Evolutionary conservation across 352 stramenopile species (phyloP).

Genomic region (Globisporangium radiosum): DNA sequence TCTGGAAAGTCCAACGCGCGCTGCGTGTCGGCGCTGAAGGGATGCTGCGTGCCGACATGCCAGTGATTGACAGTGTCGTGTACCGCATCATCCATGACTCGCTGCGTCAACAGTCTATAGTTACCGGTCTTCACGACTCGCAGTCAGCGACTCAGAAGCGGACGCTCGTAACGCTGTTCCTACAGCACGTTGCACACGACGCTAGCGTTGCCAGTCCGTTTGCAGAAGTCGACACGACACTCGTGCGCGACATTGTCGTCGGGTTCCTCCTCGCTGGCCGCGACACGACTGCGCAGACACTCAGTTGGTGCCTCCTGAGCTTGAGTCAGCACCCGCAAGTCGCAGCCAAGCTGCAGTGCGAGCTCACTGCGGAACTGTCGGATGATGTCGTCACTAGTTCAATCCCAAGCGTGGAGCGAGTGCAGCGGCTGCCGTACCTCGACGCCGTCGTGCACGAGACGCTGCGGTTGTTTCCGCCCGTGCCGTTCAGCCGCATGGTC

Average conservation of each 20-base stretch:
- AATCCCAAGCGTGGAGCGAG: too few species aligned
- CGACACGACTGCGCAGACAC: constrained; percentile 45
- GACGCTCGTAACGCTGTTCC: constrained; percentile 18
- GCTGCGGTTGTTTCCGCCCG: constrained; percentile 13
- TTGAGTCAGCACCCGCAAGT: constrained; percentile 39
- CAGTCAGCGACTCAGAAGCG: not conserved
- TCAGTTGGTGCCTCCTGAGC: constrained; percentile 50
- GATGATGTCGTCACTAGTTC: too few species aligned
- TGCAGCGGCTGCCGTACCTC: not conserved
- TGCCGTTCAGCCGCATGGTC: constrained; percentile 12
- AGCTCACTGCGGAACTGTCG: constrained; percentile 15
- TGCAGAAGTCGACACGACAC: not conserved
- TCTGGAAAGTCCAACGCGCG: constrained; percentile 27
- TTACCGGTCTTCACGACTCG: too few species aligned
- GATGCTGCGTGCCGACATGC: not conserved
- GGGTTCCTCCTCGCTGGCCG: constrained; percentile 54
- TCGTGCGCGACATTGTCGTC: constrained; percentile 50
- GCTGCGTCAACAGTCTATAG: not conserved
- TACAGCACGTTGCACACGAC: constrained; percentile 5
- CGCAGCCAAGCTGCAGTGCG: constrained; percentile 18
- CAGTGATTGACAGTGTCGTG: constrained; percentile 6
- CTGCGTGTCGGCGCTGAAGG: constrained; percentile 27
- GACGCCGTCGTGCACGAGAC: constrained; percentile 2
- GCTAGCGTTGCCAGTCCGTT: too few species aligned
- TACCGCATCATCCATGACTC: constrained; percentile 3